These are phyloP conservation scores for Aschersonia sp. DNA, from an alignment of 2,329 filamentous ascomycete species.

Conservation along the genomic window DNA sequence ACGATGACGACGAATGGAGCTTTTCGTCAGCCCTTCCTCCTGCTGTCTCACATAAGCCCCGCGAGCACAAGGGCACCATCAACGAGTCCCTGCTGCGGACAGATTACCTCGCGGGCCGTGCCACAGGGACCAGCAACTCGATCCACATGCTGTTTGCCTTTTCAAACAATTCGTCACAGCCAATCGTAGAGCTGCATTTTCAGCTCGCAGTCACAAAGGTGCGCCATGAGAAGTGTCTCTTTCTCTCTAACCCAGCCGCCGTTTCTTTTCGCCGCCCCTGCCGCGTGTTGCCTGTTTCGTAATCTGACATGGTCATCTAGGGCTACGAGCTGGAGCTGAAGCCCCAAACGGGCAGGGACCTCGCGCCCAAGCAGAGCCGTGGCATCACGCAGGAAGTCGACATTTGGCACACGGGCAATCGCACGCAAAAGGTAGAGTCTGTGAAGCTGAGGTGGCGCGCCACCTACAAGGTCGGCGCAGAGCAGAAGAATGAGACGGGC, in stretches of 20 bases:
- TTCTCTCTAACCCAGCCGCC: neutral
- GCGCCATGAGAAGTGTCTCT: neutral
- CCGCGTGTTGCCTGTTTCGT: too few relatives aligned
- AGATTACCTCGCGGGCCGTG: constrained; percentile 54
- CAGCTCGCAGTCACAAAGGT: constrained; percentile 92
- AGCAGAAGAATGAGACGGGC: constrained; percentile 64
- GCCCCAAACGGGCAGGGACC: constrained; percentile 67
- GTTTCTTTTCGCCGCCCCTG: neutral
- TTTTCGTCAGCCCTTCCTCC: constrained; percentile 76
- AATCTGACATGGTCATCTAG: constrained; percentile 24
- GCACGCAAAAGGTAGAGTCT: constrained; percentile 51
- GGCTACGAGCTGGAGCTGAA: constrained; percentile 68
- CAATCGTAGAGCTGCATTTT: constrained; percentile 70
- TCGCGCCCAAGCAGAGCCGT: constrained; percentile 55
- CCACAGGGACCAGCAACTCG: constrained; percentile 33
- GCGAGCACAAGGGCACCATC: constrained; percentile 49
- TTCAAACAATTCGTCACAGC: constrained; percentile 61
- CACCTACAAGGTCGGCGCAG: constrained; percentile 56
- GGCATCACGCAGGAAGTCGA: constrained; percentile 74
- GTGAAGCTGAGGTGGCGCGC: constrained; percentile 86
- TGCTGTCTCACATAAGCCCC: constrained; percentile 36
- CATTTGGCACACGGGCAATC: constrained; percentile 58
- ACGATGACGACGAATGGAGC: constrained; percentile 90
- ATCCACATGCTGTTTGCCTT: constrained; percentile 67
- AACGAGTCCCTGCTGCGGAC: constrained; percentile 58